Conservation (phyloP, 1,284 basidiomycete genomes). For the Microbotryomycetes sp. region DNA sequence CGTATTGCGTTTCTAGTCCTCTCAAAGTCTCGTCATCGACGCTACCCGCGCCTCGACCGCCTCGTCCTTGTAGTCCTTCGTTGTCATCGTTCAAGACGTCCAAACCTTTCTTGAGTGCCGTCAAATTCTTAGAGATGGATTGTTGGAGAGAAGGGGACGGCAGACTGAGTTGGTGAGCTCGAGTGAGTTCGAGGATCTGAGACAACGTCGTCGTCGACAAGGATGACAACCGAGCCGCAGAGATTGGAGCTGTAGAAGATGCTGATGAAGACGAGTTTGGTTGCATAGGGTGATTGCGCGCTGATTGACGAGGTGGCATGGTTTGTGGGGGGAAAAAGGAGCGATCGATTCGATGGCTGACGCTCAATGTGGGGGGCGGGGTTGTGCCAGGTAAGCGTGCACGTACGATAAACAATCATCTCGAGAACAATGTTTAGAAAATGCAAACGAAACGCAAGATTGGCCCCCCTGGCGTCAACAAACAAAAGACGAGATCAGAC, state of each 20-base stretch:
- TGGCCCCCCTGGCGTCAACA: not conserved
- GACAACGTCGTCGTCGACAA: constrained; percentile 29
- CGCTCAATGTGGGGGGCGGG: too few relatives aligned
- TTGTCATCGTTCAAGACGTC: constrained; percentile 7
- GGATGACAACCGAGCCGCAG: constrained; percentile 19
- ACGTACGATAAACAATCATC: too few relatives aligned
- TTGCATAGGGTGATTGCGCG: not conserved
- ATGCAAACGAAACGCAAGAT: not conserved
- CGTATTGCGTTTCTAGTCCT: constrained; percentile 26
- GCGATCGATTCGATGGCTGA: too few relatives aligned
- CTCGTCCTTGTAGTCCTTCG: not conserved
- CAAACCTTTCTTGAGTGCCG: constrained; percentile 19
- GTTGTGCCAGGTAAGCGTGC: too few relatives aligned
- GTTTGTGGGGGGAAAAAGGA: too few relatives aligned
- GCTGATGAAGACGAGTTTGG: not conserved
- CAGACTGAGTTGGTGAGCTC: constrained; percentile 15
- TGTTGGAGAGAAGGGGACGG: constrained; percentile 13
- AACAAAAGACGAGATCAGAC: not conserved
- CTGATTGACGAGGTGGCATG: too few relatives aligned
- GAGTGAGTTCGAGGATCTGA: constrained; percentile 29
- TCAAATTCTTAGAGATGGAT: constrained; percentile 22
- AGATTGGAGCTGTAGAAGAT: not conserved
- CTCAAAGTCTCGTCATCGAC: constrained; percentile 21
- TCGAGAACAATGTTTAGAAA: too few relatives aligned
- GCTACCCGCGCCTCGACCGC: constrained; percentile 11